Percentiles rank a stretch among this genome's conserved stretches.
Conservation (phyloP, 768 basidiomycete species). For the Phlebiopsis gigantea region DNA sequence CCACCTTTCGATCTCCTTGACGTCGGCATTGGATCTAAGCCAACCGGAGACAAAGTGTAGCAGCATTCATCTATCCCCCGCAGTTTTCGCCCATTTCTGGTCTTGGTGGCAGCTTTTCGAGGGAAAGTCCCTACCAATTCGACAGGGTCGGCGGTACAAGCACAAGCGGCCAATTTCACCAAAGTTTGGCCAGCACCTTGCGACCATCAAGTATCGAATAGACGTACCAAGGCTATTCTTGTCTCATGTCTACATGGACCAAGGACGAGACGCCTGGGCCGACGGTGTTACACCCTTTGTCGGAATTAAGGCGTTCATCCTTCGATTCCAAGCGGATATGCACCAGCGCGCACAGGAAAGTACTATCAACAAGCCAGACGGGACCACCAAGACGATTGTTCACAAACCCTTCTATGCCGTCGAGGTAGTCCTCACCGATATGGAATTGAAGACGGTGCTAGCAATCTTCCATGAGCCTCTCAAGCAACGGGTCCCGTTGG, state of each 20-base stretch:
- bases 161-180: slow-evolving; percentile 62
- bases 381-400: slow-evolving; percentile 53
- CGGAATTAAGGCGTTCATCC: slow-evolving; percentile 80
- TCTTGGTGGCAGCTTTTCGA: slow-evolving; percentile 90
- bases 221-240: slow-evolving; percentile 73
- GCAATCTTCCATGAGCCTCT: slow-evolving; percentile 72
- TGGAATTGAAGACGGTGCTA: slow-evolving; percentile 74
- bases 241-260: slow-evolving; percentile 83
- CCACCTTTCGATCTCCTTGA: slow-evolving; percentile 84
- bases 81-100: slow-evolving; percentile 85
- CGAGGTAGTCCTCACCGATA: slow-evolving; percentile 71
- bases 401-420: slow-evolving; percentile 88
- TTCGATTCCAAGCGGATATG: slow-evolving; percentile 81
- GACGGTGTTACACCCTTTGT: slow-evolving; percentile 75
- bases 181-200: slow-evolving; percentile 84
- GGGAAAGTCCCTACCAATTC: slow-evolving; percentile 74
- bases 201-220: slow-evolving; percentile 88
- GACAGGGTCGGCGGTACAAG: slow-evolving; percentile 82
- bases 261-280: slow-evolving; percentile 73
- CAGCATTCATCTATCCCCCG: slow-evolving; percentile 81
- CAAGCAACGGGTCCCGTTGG: slow-evolving; percentile 52
- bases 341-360: slow-evolving; percentile 89
- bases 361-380: slow-evolving; percentile 49
- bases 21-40: slow-evolving; percentile 48
- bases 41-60: slow-evolving; percentile 36